Percentiles rank a stretch among this genome's conserved stretches.
phyloP scores from a whole-genome alignment of 164 flowering plant genomes.

The Santalum album region DNA sequence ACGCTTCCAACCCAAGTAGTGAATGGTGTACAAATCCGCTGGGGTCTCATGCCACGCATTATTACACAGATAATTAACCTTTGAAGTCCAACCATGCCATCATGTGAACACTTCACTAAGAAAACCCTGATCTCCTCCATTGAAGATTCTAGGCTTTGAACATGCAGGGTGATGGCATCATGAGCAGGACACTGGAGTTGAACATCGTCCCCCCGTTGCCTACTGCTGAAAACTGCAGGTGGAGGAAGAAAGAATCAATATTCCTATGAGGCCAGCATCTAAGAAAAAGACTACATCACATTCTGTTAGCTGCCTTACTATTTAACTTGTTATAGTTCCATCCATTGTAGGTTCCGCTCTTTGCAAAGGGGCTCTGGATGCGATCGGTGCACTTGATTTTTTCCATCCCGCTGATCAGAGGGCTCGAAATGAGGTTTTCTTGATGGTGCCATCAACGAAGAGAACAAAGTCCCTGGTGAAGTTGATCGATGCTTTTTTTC shows the following conservation, averaged over 20 bases:
- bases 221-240: constrained; percentile 56
- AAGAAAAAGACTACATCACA: constrained; percentile 71
- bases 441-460: constrained; percentile 54
- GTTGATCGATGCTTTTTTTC: too few relatives aligned
- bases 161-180: constrained; percentile 64
- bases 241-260: constrained; percentile 47
- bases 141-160: constrained; percentile 46
- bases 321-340: constrained; percentile 94
- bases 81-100: constrained; percentile 71
- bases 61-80: constrained; percentile 26
- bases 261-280: constrained; percentile 62
- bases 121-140: constrained; percentile 86
- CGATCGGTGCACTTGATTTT: constrained; percentile 41
- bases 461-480: constrained; percentile 61
- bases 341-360: constrained; percentile 52
- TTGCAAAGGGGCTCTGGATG: constrained; percentile 51
- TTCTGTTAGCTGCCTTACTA: constrained; percentile 59
- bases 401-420: constrained; percentile 71
- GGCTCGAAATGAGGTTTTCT: constrained; percentile 26
- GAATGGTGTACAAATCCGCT: constrained; percentile 49
- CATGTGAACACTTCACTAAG: constrained; percentile 72
- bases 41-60: constrained; percentile 10
- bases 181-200: constrained; percentile 75
- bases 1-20: constrained; percentile 77
- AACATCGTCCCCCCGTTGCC: constrained; percentile 32